Conservation (phyloP, 2,329 filamentous ascomycete genomes). For the Cladosporium sp. region DNA sequence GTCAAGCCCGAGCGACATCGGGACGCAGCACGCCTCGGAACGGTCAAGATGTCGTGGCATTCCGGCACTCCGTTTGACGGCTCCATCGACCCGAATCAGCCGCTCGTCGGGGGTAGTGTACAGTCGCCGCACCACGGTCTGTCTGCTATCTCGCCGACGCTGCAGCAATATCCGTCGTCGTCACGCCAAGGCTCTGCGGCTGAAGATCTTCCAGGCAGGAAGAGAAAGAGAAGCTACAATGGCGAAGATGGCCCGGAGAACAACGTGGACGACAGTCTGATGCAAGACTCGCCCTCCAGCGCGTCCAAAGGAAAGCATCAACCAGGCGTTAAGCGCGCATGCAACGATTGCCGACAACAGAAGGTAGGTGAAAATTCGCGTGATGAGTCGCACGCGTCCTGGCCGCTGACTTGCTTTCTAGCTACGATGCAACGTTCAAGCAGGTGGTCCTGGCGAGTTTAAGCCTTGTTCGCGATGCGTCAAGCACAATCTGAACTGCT, state of each 20-base stretch:
- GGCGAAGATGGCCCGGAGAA: slow-evolving; percentile 14
- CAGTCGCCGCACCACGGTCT: slow-evolving; percentile 10
- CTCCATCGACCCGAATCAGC: slow-evolving; percentile 12
- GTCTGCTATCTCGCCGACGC: slow-evolving; percentile 13
- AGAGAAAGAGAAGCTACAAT: slow-evolving; percentile 12
- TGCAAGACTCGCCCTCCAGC: slow-evolving; percentile 9
- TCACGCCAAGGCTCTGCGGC: slow-evolving; percentile 9
- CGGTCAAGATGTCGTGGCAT: slow-evolving; percentile 22
- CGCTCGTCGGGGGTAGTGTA: slow-evolving; percentile 4
- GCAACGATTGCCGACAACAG: slow-evolving; percentile 79
- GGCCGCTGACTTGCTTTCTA: slow-evolving; percentile 31
- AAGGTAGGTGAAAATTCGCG: slow-evolving; percentile 52
- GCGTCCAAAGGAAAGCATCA: slow-evolving; percentile 24
- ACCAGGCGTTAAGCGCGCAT: slow-evolving; percentile 64
- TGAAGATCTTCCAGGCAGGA: slow-evolving; percentile 7
- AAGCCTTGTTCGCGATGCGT: slow-evolving; percentile 70
- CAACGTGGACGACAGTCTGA: slow-evolving; percentile 3
- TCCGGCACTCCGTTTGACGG: slow-evolving; percentile 19
- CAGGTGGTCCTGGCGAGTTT: slow-evolving; percentile 59
- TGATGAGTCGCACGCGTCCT: slow-evolving; percentile 12
- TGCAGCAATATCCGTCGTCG: slow-evolving; percentile 11
- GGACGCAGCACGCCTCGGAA: slow-evolving; percentile 3
- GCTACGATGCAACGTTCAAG: slow-evolving; percentile 77
- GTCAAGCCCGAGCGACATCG: slow-evolving; percentile 10
- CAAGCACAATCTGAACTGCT: slow-evolving; percentile 74